Evolutionary conservation across 2,329 filamentous ascomycete genomes (phyloP).

Genomic region (Colletotrichum nymphaeae): DNA sequence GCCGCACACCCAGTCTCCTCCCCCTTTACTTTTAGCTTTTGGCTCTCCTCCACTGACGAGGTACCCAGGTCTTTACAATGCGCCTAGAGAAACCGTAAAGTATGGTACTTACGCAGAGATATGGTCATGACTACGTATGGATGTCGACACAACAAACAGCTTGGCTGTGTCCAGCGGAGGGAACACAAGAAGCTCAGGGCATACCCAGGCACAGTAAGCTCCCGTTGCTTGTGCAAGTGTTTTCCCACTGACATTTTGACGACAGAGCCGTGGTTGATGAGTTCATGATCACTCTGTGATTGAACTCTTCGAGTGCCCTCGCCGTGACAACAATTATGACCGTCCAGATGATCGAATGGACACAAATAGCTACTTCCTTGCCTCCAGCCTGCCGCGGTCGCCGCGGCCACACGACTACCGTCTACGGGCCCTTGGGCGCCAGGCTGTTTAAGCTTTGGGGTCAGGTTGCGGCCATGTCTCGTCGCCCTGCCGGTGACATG

Average conservation of each 20-base stretch:
- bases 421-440: not conserved
- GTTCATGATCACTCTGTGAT: not conserved
- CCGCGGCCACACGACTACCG: not conserved
- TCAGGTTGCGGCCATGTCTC: conserved; percentile 15
- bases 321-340: not conserved
- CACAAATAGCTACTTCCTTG: too few species aligned
- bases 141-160: not conserved
- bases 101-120: not conserved
- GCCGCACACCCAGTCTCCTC: conserved; percentile 1
- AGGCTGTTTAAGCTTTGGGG: conserved; percentile 31
- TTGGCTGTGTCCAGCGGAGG: too few species aligned
- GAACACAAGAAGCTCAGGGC: not conserved
- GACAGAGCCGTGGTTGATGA: not conserved
- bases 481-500: conserved; percentile 21
- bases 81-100: not conserved
- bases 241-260: not conserved
- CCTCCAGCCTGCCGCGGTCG: not conserved
- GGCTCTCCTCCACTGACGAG: not conserved
- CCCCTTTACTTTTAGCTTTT: not conserved
- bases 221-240: not conserved
- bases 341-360: not conserved
- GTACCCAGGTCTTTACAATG: conserved; percentile 3
- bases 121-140: conserved; percentile 4
- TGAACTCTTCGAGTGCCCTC: not conserved
- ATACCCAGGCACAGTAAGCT: not conserved